These are phyloP conservation scores for Cotoneaster glaucophyllus DNA, from an alignment of 306 rosid genomes.

Conservation along the genomic window DNA sequence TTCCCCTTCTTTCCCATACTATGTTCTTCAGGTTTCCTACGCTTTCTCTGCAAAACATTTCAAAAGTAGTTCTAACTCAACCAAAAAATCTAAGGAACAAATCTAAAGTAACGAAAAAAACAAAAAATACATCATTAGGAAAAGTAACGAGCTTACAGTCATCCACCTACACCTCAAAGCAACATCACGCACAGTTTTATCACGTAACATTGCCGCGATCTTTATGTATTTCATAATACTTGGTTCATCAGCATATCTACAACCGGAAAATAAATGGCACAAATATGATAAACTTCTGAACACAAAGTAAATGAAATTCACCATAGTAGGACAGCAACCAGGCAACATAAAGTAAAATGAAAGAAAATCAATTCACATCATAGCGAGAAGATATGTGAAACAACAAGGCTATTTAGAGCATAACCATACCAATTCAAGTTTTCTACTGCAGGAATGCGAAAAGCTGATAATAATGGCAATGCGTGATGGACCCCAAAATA, in stretches of 20 bases:
- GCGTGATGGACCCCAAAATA: neutral
- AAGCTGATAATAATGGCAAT: neutral
- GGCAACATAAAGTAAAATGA: neutral
- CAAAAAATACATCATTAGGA: constrained; percentile 10
- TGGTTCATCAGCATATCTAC: constrained; percentile 80
- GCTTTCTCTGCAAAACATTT: constrained; percentile 70
- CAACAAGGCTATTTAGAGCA: neutral
- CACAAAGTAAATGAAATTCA: constrained; percentile 2
- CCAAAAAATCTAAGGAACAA: neutral
- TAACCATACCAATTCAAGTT: neutral
- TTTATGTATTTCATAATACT: constrained; percentile 91
- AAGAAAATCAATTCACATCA: neutral
- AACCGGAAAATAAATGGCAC: neutral
- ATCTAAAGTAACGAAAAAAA: neutral
- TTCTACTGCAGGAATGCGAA: neutral
- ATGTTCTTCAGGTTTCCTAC: constrained; percentile 86
- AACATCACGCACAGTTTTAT: constrained; percentile 98
- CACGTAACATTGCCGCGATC: constrained; percentile 82
- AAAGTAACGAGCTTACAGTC: constrained; percentile 60
- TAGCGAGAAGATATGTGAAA: neutral
- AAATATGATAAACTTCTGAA: constrained; percentile 14
- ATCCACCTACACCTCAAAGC: constrained; percentile 99
- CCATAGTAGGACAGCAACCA: neutral
- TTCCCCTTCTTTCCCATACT: constrained; percentile 61
- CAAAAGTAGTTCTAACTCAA: constrained; percentile 18